These are phyloP conservation scores for Tetracentron sinense DNA, from an alignment of 164 flowering plant species.

Conservation along the genomic window DNA sequence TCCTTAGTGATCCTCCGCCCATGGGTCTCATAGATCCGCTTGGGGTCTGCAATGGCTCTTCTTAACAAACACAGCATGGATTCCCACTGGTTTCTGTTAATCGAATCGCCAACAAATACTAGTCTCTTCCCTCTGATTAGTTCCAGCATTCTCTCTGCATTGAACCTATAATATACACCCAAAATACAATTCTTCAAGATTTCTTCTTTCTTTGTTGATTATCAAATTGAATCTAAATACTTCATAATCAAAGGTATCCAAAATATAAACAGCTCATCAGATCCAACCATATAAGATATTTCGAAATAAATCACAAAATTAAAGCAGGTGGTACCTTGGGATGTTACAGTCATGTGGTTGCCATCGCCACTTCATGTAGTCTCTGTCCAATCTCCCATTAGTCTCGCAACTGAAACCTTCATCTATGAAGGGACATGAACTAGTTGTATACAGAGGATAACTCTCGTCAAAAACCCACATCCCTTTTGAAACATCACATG, in stretches of 20 bases:
- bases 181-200: background rate
- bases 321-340: constrained; percentile 54
- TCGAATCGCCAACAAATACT: constrained; percentile 93
- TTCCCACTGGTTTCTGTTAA: constrained; percentile 98
- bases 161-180: constrained; percentile 48
- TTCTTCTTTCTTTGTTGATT: background rate
- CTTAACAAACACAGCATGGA: constrained; percentile 89
- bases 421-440: constrained; percentile 82
- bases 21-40: constrained; percentile 69
- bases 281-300: background rate
- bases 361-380: constrained; percentile 93
- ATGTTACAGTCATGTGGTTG: constrained; percentile 74
- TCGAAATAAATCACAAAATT: background rate
- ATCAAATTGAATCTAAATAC: background rate
- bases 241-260: no score
- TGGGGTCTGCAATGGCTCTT: constrained; percentile 75
- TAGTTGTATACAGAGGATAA: constrained; percentile 69
- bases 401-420: constrained; percentile 76
- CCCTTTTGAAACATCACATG: constrained; percentile 69
- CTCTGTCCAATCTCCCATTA: constrained; percentile 76
- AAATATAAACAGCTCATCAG: background rate
- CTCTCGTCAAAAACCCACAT: constrained; percentile 81
- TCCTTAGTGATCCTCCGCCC: constrained; percentile 75
- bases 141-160: constrained; percentile 74
- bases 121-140: constrained; percentile 83